Conservation (phyloP, 2,329 filamentous ascomycete species). For the Curvularia lunata region DNA sequence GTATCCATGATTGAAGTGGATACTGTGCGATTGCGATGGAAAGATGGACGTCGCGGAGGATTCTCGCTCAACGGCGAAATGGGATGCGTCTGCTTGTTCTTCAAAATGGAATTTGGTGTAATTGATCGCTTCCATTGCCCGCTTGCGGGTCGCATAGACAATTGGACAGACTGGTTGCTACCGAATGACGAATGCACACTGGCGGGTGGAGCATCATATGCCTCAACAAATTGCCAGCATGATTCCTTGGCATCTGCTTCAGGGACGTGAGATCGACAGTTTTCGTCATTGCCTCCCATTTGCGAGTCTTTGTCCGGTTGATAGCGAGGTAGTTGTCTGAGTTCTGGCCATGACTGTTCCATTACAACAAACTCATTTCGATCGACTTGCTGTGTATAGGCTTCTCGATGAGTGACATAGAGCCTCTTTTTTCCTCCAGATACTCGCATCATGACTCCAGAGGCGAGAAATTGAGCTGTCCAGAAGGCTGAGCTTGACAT, state of each 20-base stretch:
- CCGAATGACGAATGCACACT: slow-evolving; percentile 57
- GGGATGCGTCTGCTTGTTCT: slow-evolving; percentile 38
- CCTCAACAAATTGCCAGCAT: slow-evolving; percentile 71
- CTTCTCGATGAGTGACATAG: slow-evolving; percentile 76
- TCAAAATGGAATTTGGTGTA: slow-evolving; percentile 43
- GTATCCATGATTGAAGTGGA: slow-evolving; percentile 40
- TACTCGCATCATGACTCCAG: slow-evolving; percentile 75
- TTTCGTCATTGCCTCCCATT: slow-evolving; percentile 44
- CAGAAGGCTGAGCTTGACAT: slow-evolving; percentile 76
- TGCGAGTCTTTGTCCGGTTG: slow-evolving; percentile 54
- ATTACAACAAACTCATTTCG: slow-evolving; percentile 17
- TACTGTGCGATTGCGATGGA: slow-evolving; percentile 33
- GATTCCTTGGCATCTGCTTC: slow-evolving; percentile 68
- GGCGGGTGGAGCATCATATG: slow-evolving; percentile 63
- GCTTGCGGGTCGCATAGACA: slow-evolving; percentile 46
- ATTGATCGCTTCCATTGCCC: slow-evolving; percentile 45
- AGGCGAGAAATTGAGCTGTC: slow-evolving; percentile 72
- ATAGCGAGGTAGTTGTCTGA: slow-evolving; percentile 67
- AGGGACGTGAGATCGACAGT: slow-evolving; percentile 55
- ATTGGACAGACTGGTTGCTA: slow-evolving; percentile 40
- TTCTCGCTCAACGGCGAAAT: slow-evolving; percentile 48
- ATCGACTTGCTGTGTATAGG: slow-evolving; percentile 70
- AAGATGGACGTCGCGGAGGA: slow-evolving; percentile 35
- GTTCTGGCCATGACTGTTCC: slow-evolving; percentile 64
- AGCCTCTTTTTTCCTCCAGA: slow-evolving; percentile 66